These are phyloP conservation scores for Penicillium griseofulvum DNA, from an alignment of 2,329 filamentous ascomycete species.

Conservation along the genomic window DNA sequence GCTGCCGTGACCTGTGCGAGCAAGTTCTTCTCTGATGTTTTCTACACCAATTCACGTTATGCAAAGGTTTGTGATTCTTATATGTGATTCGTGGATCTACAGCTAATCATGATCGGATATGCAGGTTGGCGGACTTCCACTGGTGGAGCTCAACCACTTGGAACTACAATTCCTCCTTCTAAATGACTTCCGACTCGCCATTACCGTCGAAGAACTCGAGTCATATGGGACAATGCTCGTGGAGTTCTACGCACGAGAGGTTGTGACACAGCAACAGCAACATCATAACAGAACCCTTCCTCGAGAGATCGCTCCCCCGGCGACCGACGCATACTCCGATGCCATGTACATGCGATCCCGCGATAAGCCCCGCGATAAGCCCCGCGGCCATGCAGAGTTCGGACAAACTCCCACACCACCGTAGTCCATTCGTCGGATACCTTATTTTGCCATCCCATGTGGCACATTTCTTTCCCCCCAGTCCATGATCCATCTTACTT, in stretches of 20 bases:
- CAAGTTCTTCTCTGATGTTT: slow-evolving; percentile 99
- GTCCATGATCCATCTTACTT: neutral
- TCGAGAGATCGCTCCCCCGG: slow-evolving; percentile 15
- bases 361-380: slow-evolving; percentile 30
- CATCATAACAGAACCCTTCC: slow-evolving; percentile 19
- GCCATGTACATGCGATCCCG: slow-evolving; percentile 36
- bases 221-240: slow-evolving; percentile 98
- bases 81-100: neutral
- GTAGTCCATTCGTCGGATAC: slow-evolving; percentile 12
- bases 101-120: neutral
- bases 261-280: slow-evolving; percentile 61
- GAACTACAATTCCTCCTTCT: slow-evolving; percentile 93
- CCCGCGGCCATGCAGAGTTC: slow-evolving; percentile 22
- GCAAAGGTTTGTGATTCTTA: slow-evolving; percentile 70
- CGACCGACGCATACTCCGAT: slow-evolving; percentile 24
- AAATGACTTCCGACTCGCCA: slow-evolving; percentile 91
- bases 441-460: neutral
- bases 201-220: slow-evolving; percentile 92
- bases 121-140: slow-evolving; percentile 88
- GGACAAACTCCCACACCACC: slow-evolving; percentile 38
- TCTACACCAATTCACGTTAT: slow-evolving; percentile 98
- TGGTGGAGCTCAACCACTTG: slow-evolving; percentile 90
- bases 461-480: neutral
- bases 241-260: slow-evolving; percentile 92
- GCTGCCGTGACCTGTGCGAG: slow-evolving; percentile 96